A percentile compares a stretch with the other conserved stretches of the same genome.
Conservation (phyloP, 495 filamentous ascomycete genomes). For the Parmelia sp. region DNA sequence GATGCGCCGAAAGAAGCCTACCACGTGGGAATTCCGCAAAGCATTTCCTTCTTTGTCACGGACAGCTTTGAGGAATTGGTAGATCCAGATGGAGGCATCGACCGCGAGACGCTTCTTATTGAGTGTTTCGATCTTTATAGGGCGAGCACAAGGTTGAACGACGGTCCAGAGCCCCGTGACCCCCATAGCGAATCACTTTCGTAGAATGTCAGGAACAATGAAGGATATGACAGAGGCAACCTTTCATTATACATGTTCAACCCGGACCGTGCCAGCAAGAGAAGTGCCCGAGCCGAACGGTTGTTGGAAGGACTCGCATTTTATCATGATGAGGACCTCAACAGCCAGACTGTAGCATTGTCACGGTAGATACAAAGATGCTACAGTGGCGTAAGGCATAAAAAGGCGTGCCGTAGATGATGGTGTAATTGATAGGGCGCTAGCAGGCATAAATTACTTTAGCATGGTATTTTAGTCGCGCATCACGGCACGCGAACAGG, state of each 20-base stretch:
- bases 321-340: background rate
- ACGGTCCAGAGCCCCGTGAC: slow-evolving; percentile 96
- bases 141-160: slow-evolving; percentile 76
- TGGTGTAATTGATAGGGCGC: background rate
- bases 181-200: slow-evolving; percentile 59
- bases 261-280: background rate
- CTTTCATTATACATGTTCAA: background rate
- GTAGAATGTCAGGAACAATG: background rate
- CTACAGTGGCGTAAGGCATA: background rate
- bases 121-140: slow-evolving; percentile 87
- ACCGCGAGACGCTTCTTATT: slow-evolving; percentile 92
- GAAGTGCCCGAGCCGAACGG: background rate
- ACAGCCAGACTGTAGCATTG: background rate
- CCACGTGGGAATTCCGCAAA: slow-evolving; percentile 85
- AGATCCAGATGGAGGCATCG: slow-evolving; percentile 99
- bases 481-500: slow-evolving; percentile 2
- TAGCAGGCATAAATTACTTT: background rate
- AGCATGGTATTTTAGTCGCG: slow-evolving; percentile 2
- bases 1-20: slow-evolving; percentile 96
- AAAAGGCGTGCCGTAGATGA: background rate
- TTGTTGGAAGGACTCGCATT: background rate
- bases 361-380: background rate
- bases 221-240: background rate
- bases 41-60: slow-evolving; percentile 98
- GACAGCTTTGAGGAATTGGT: slow-evolving; percentile 97